Evolutionary conservation across 192 early-diverging fungal species (phyloP), one percentile per base, ranked within the genome.

Genomic region (Jimgerdemannia flammicorona): DNA sequence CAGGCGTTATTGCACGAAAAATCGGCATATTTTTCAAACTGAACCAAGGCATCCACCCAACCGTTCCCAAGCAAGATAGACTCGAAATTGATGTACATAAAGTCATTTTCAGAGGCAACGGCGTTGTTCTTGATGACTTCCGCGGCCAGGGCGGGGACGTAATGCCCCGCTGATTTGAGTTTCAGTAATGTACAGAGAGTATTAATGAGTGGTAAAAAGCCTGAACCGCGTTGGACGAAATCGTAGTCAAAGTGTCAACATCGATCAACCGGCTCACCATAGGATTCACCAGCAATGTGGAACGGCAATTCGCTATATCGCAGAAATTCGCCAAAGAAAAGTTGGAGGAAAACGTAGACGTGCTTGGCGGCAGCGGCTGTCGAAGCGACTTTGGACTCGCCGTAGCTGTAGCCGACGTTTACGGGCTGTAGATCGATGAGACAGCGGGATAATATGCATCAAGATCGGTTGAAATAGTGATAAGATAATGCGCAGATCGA

Each of bases 31-130:
- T 94, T 90, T 81, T 93, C 89, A 84, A 92, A 96, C 86, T 99
- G 98, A 18, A 91, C 84, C 67, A 93, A 83, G 43, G 95, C 94
- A 69, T 99, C 95, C 1, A 93, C 94, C 74, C 95, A 80, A 10
- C 98, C 96, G 81, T 99, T 98, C 39, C 98, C 96, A 72, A 99
- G 94, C 42, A 92, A 84, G 69, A 97, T 82, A 6, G 91, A 90
- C 29, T 88, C 88, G 72, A 95, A 87, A 43, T 92, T 89, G 80
- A 97, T 89, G 44, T 75, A 79, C 29, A 80, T 70, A 68, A 79
- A 49, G 43, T 80, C 79, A 49, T 54, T 68, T 49, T 70, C 63
- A 42, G 69, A 44, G 14, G 73, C 75, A 72, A 86, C 85, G 70
- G 93, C 84, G 82, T 98, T 98, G 49, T 87, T 84, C 29, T 89